Base-by-base conservation (phyloP, 805 yeast genomes). In the Ogataea methylovora region DNA sequence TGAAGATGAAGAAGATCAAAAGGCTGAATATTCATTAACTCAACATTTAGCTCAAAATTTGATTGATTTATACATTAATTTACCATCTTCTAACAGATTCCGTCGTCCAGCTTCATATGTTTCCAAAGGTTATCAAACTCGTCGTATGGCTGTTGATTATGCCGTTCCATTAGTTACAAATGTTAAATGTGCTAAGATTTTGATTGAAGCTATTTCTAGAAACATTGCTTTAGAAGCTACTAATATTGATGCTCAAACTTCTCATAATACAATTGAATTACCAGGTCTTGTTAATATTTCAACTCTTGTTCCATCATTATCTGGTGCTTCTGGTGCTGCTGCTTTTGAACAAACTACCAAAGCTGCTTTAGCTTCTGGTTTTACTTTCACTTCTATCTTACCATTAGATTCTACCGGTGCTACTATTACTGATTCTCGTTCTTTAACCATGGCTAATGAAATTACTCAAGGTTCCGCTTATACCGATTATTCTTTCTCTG, bases 71-170 rank as follows among this genome's bases (percentile, higher is more conserved):
- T 92, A 92, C 73, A 81, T 92, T 66, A 92, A 92, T 68, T 69
- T 92, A 69, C 99, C 99, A 41, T 88, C 97, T 42, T 71, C 95
- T 31, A 92, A 92, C 73, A 75, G 96, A 58, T 92, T 85, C 79
- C 84, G 99, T 61, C 85, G 99, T 65, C 99, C 99, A 41, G 97
- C 99, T 36, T 83, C 90, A 42, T 92, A 92, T 66, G 86, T 92
- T 72, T 85, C 96, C 20, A 87, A 84, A 67, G 99, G 99, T 60
- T 92, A 92, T 73, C 79, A 76, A 62, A 85, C 97, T 30, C 94
- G 99, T 73, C 92, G 99, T 71, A 84, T 92, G 97, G 98, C 99
- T 48, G 97, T 92, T 46, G 99, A 92, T 65, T 94, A 84, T 60
- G 88, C 97, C 34, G 87, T 92, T 56, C 99, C 99, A 33, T 72